Base-by-base conservation (phyloP, 2,329 filamentous ascomycete species). In the Ceratocystis colombiana region DNA sequence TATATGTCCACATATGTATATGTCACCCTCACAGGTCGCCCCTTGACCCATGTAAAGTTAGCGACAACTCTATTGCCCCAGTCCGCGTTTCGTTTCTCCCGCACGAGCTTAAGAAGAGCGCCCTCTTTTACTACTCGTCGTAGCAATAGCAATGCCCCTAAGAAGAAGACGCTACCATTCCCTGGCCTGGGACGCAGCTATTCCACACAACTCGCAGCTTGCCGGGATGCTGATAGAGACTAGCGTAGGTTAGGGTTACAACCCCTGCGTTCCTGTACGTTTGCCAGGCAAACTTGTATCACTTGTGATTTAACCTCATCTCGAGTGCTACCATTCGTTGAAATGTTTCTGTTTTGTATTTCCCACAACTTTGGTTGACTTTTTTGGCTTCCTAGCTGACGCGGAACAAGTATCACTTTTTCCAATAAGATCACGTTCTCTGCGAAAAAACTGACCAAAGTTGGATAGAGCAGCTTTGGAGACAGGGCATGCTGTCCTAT, bases 41-140 rank as follows among this genome's bases (percentile, higher is more conserved):
- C 22, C 53, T 30, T 59, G 53, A 59, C 22, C 53, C 48, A 53
- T 53, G 48, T 53, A 28, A 59, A 7, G 33, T 12, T 37, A 37
- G n/a, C 57, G 7, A 17, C 45, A 45, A 12, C 48, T 33, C 50
- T 59, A 12, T 25, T 8, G 7, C 25, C 28, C 25, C 17, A 17
- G 28, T 59, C 53, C 15, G 53, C 17, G 53, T 59, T 59, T 59
- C 53, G 53, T 59, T 59, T 59, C 53, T 37, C 17, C 15, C 30
- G 15, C 53, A 33, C n/a, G 17, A 33, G 25, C 53, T 59, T 33
- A 59, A 33, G 33, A 30, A 5, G 53, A 17, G 28, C 12, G 12
- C 25, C 7, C 25, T 22, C 20, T 5, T 48, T 48, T 22, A 17
- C 53, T 59, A 2, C 7, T 59, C 8, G 17, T 33, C 28, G 12